Evolutionary conservation across 1,139 yeast genomes (phyloP), one percentile per base, ranked within the genome.

Genomic region (Candida albicans): DNA sequence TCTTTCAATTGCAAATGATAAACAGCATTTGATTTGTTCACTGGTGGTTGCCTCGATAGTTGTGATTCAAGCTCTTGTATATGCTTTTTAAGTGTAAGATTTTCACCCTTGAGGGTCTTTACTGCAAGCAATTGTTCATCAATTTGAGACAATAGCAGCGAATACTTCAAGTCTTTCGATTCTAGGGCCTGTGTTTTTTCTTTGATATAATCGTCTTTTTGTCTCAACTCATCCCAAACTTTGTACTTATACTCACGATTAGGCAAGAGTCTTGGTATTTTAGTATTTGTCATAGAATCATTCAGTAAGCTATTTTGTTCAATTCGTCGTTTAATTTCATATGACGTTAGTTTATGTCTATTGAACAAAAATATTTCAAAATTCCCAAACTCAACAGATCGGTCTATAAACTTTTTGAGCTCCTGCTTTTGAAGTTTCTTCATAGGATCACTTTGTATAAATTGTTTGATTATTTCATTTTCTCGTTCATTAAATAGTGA

Each of bases 371-470:
- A 62, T 27, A 47, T 53, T 25, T 55, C 59, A 41, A 70, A 55
- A 14, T 56, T 51, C 9, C 46, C 32, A 30, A 52, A 51, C 5
- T 58, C 58, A 1, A 64, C 69, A 35, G 71, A 54, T 27, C 58
- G 59, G 31, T 64, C 51, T 11, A 73, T 38, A 46, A 72, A 70
- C 29, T 52, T 54, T 38, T 52, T 51, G 24, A 68, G 54, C 30
- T 68, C 73, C 4, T 41, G 40, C 43, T 58, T 61, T 42, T 56
- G 57, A 11, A 73, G 50, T 42, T 59, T 63, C 44, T 64, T 50
- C 12, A 50, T 51, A 2, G 73, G 71, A 33, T 58, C 61, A 25
- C 56, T 59, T 11, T 52, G 52, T 18, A 61, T 56, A 59, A 68
- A 64, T 40, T 54, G 57, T 31, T 55, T 53, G 26, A 72, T 50